Conservation (phyloP, 176 grass and related monocot species). For the Themeda triandra region DNA sequence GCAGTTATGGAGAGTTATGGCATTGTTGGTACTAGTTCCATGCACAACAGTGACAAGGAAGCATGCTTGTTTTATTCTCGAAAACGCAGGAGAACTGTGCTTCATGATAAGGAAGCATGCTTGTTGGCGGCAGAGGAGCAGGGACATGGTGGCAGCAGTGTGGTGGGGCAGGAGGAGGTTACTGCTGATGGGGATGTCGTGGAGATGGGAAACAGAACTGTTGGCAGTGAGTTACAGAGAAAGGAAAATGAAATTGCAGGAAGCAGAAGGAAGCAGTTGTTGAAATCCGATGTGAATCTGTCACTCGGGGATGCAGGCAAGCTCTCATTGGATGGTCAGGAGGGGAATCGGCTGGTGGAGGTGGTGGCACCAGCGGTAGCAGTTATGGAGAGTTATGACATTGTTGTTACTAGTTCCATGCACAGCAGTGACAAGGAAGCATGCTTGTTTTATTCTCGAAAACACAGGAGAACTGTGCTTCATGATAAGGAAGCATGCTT, state of each 20-base stretch:
- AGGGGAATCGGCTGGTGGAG: too few relatives aligned
- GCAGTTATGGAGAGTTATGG: background rate
- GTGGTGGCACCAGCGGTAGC: too few relatives aligned
- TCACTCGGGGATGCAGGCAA: slow-evolving; percentile 39
- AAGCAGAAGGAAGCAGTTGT: slow-evolving; percentile 33
- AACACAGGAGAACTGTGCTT: too few relatives aligned
- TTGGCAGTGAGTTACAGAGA: slow-evolving; percentile 6
- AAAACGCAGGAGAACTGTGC: too few relatives aligned
- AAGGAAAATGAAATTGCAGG: too few relatives aligned
- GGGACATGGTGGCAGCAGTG: background rate
- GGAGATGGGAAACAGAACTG: background rate
- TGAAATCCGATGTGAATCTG: slow-evolving; percentile 41
- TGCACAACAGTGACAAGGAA: background rate
- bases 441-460: too few relatives aligned
- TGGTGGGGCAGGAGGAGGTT: background rate
- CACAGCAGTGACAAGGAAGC: too few relatives aligned
- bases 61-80: background rate
- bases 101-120: background rate
- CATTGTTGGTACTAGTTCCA: slow-evolving; percentile 3
- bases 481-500: too few relatives aligned
- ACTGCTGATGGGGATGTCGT: background rate
- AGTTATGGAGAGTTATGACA: too few relatives aligned
- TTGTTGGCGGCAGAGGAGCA: background rate
- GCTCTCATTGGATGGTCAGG: slow-evolving; percentile 45
- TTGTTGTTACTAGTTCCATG: too few relatives aligned